Percentiles rank a stretch among this genome's conserved stretches.
phyloP scores from a whole-genome alignment of 2,329 filamentous ascomycete species.

The Parastagonospora nodorum region DNA sequence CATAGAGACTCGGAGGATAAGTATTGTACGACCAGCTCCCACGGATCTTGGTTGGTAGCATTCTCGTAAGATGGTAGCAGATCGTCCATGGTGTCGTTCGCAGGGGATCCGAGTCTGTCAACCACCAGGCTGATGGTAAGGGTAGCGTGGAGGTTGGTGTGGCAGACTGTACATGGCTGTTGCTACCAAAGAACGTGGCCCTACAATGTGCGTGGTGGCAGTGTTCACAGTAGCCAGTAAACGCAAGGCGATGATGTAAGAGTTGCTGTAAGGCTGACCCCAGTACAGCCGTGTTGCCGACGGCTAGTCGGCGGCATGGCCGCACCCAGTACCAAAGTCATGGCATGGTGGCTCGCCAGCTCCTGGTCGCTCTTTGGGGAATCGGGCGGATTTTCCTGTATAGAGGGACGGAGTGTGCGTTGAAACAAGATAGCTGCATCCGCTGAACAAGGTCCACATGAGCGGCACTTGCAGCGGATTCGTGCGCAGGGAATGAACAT shows the following conservation, averaged over 20 bases:
- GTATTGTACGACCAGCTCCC: conserved; percentile 62
- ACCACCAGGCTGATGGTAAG: background rate
- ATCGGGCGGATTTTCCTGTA: no score
- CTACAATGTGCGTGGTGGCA: background rate
- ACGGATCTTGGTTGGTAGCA: conserved; percentile 60
- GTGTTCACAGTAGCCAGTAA: background rate
- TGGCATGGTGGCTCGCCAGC: no score
- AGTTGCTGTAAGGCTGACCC: background rate
- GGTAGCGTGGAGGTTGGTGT: background rate
- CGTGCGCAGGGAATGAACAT: no score
- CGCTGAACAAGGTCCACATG: no score
- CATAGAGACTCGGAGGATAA: conserved; percentile 62
- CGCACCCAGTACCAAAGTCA: background rate
- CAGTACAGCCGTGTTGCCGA: no score
- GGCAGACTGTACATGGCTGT: background rate
- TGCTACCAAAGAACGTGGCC: background rate
- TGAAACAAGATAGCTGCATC: no score
- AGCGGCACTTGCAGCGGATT: no score
- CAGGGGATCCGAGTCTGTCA: background rate
- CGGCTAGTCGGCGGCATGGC: no score
- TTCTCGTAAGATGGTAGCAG: conserved; percentile 65
- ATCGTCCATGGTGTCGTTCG: conserved; percentile 54
- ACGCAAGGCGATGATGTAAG: conserved; percentile 2
- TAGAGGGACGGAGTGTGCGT: no score
- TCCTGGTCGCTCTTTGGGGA: no score